Evolutionary conservation across 345 rosid genomes (phyloP).

Genomic region (Noccaea caerulescens): DNA sequence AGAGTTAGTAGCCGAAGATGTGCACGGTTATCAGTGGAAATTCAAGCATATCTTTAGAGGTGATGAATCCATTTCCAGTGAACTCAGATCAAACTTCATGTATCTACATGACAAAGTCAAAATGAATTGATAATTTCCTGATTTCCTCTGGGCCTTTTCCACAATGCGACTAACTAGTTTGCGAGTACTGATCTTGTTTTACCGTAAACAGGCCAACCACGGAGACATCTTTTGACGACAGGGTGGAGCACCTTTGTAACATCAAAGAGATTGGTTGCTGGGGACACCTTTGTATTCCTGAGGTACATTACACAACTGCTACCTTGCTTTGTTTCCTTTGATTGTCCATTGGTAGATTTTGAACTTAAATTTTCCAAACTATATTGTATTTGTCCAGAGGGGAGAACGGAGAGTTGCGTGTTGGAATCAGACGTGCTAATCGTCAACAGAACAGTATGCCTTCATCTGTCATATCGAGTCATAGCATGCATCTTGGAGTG

Average conservation of each 20-base stretch:
- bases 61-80: slow-evolving; percentile 29
- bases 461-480: slow-evolving; percentile 90
- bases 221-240: slow-evolving; percentile 91
- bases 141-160: neutral
- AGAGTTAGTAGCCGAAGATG: slow-evolving; percentile 90
- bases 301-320: slow-evolving; percentile 52
- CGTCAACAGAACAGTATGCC: slow-evolving; percentile 75
- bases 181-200: slow-evolving; percentile 13
- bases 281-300: slow-evolving; percentile 86
- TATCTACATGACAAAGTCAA: neutral
- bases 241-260: slow-evolving; percentile 98
- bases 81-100: neutral
- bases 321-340: slow-evolving; percentile 13
- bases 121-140: neutral
- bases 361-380: slow-evolving; percentile 11
- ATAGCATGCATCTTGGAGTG: slow-evolving; percentile 95
- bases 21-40: slow-evolving; percentile 91
- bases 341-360: slow-evolving; percentile 16
- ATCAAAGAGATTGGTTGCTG: slow-evolving; percentile 83
- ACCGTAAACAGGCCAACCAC: slow-evolving; percentile 74
- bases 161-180: neutral
- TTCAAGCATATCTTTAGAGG: slow-evolving; percentile 97
- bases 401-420: slow-evolving; percentile 70
- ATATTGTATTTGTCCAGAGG: slow-evolving; percentile 52
- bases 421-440: slow-evolving; percentile 78